Evolutionary conservation across 805 yeast species (phyloP), one percentile per base, ranked within the genome.

Genomic region (Wickerhamomyces sydowiorum): DNA sequence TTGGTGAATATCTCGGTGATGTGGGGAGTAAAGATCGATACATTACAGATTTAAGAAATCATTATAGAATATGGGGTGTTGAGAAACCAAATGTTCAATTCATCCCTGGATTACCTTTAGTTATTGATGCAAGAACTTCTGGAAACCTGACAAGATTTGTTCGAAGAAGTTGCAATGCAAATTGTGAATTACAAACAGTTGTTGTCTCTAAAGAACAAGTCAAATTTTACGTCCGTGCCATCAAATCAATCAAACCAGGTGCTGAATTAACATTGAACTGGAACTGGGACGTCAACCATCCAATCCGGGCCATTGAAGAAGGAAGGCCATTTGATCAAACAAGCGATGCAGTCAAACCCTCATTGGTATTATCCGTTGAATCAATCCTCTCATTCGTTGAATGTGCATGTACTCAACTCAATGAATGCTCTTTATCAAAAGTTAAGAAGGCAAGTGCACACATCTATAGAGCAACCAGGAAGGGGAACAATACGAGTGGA

Each of bases 221-320:
- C 9, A 73, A 71, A 41, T 80, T 86, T 54, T 67, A 77, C 8
- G 69, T 86, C 9, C 67, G 67, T 23, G 76, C 96, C 0, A 60
- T 71, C 1, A 72, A 67, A 37, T 75, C 76, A 2, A 75, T 90
- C 22, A 67, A 69, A 39, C 61, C 70, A 9, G 88, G 79, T n/a
- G 76, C 80, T 31, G 97, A 90, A 56, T 62, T 91, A 18, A 73
- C 90, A 0, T 61, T 88, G 9, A 76, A 80, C 2, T 91, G 98
- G 98, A 86, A 82, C 45, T 91, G 96, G 96, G 96, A 89, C 56
- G 57, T 62, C 3, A 48, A 66, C 15, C 96, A 89, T 57, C 96
- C 97, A 2, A 84, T 88, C 30, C 64, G 67, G 40, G 70, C 72
- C 48, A 67, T 74, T 21, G 60, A 65, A 21, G 66, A 73, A n/a